Percentiles rank a stretch among this genome's conserved stretches.
Evolutionary conservation across 2,329 filamentous ascomycete genomes (phyloP).

Genomic region (Colletotrichum eleusines): DNA sequence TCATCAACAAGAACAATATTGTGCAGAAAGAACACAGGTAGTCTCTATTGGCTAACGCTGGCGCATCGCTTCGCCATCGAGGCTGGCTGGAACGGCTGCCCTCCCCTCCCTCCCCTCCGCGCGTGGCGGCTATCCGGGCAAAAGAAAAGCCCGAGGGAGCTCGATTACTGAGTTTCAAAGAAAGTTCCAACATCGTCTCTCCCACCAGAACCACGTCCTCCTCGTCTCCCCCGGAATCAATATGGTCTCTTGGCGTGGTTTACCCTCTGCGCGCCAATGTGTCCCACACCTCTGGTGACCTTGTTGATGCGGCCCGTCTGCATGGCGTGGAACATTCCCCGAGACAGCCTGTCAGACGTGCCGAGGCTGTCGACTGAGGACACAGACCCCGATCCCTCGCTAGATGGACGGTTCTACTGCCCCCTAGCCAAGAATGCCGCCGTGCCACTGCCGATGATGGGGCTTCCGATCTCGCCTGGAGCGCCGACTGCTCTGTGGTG

Average conservation of each 20-base stretch:
- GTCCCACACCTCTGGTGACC: not conserved
- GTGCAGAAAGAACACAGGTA: slow-evolving; percentile 32
- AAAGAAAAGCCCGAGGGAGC: not conserved
- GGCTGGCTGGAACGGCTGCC: slow-evolving; percentile 2
- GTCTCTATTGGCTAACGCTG: slow-evolving; percentile 32
- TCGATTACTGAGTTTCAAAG: slow-evolving; percentile 12
- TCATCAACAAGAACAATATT: not conserved
- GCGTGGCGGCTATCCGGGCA: slow-evolving; percentile 5
- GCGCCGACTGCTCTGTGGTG: slow-evolving; percentile 63
- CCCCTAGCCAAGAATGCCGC: slow-evolving; percentile 44
- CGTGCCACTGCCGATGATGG: slow-evolving; percentile 61
- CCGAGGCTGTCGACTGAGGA: not conserved
- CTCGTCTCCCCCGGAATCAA: not conserved
- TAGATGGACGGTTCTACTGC: slow-evolving; percentile 29
- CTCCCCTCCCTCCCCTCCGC: not conserved
- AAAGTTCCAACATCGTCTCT: slow-evolving; percentile 6
- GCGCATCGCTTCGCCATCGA: not conserved
- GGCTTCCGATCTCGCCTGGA: slow-evolving; percentile 79
- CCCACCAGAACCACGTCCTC: not conserved
- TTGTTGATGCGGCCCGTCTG: slow-evolving; percentile 19
- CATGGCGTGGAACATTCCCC: slow-evolving; percentile 25
- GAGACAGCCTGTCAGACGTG: not conserved
- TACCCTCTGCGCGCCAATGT: not conserved
- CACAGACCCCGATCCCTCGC: slow-evolving; percentile 3
- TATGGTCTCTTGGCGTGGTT: not conserved